Evolutionary conservation across 768 basidiomycete genomes (phyloP).

Genomic region (Russula sp.): DNA sequence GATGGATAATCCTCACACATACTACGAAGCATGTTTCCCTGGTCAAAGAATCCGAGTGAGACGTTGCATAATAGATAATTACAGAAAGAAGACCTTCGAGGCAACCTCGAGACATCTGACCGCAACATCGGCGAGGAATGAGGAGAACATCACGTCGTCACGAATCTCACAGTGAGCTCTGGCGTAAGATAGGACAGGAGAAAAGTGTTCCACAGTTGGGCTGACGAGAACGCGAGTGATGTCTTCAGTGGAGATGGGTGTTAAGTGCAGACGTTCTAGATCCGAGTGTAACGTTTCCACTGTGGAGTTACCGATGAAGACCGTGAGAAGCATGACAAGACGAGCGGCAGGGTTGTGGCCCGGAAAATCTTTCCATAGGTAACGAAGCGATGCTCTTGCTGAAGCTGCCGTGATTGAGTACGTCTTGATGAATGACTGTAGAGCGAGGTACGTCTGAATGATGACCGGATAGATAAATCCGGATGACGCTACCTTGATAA

Average conservation of each 20-base stretch:
- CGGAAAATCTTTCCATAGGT: slow-evolving; percentile 63
- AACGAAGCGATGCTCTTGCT: slow-evolving; percentile 49
- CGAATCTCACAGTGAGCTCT: slow-evolving; percentile 39
- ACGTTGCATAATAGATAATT: background rate
- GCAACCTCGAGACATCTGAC: slow-evolving; percentile 54
- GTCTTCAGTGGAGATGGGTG: slow-evolving; percentile 53
- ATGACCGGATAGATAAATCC: background rate
- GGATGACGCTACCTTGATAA: slow-evolving; percentile 51
- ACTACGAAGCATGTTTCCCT: slow-evolving; percentile 63
- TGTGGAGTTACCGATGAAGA: slow-evolving; percentile 41
- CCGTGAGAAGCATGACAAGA: slow-evolving; percentile 65
- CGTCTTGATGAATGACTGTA: slow-evolving; percentile 62
- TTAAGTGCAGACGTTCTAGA: slow-evolving; percentile 50
- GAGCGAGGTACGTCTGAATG: background rate
- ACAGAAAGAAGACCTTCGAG: slow-evolving; percentile 36
- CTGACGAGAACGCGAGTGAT: slow-evolving; percentile 57
- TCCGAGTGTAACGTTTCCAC: slow-evolving; percentile 34
- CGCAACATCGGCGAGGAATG: slow-evolving; percentile 54
- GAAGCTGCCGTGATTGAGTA: slow-evolving; percentile 52
- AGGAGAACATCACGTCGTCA: slow-evolving; percentile 35
- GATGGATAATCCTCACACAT: slow-evolving; percentile 44
- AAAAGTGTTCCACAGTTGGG: slow-evolving; percentile 61
- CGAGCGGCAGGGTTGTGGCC: slow-evolving; percentile 54
- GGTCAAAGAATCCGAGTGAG: slow-evolving; percentile 20
- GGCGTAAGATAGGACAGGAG: slow-evolving; percentile 43